These are phyloP conservation scores for Colletotrichum karsti DNA, from an alignment of 2,329 filamentous ascomycete genomes.

Conservation along the genomic window DNA sequence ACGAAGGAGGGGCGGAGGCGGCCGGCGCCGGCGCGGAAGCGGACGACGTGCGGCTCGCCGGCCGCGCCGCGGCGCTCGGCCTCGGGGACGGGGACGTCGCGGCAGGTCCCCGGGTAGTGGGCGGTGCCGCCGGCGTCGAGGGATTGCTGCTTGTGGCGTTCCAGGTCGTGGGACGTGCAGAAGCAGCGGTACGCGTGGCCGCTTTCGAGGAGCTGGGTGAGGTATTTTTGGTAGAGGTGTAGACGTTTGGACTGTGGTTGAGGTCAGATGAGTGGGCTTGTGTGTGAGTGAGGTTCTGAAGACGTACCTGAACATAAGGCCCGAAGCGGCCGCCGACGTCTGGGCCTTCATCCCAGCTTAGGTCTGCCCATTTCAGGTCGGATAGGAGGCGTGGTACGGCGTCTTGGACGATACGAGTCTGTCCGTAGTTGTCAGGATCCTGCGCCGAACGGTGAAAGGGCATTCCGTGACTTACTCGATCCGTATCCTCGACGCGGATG, in stretches of 20 bases:
- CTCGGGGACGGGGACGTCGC: conserved; percentile 70
- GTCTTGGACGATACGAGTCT: conserved; percentile 83
- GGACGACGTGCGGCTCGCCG: conserved; percentile 79
- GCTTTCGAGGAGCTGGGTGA: conserved; percentile 71
- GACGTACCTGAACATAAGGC: conserved; percentile 81
- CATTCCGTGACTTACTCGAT: conserved; percentile 69
- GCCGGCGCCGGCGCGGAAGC: conserved; percentile 69
- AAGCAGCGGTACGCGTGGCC: conserved; percentile 93
- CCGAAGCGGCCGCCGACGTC: conserved; percentile 82
- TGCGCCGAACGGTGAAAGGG: background rate
- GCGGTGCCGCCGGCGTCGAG: conserved; percentile 58
- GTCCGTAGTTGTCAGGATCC: background rate
- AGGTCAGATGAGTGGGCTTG: too few relatives aligned
- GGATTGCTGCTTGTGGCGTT: conserved; percentile 70
- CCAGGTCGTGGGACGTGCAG: conserved; percentile 78
- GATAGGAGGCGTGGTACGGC: conserved; percentile 81
- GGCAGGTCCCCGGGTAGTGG: conserved; percentile 73
- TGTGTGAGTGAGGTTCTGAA: background rate
- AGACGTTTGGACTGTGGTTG: conserved; percentile 77
- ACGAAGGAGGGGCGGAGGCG: conserved; percentile 70
- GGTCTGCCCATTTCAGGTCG: conserved; percentile 87
- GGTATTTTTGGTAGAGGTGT: conserved; percentile 75
- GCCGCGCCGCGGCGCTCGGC: conserved; percentile 74
- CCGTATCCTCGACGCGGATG: conserved; percentile 92
- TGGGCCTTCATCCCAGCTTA: conserved; percentile 96